phyloP scores from a whole-genome alignment of 306 rosid genomes.

The Phaseolus lunatus region DNA sequence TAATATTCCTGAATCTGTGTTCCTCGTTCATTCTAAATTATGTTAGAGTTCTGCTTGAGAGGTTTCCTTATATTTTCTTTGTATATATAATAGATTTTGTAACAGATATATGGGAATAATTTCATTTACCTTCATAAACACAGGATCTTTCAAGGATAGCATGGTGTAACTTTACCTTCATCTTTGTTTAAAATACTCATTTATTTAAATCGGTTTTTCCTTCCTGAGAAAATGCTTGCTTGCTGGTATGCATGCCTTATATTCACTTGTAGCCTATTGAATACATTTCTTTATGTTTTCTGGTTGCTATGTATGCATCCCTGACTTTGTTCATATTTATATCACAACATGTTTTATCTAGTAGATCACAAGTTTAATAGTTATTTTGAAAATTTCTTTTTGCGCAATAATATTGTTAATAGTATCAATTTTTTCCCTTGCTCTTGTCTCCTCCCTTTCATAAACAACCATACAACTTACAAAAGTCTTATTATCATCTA shows the following conservation, averaged over 20 bases:
- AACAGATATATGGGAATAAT: neutral
- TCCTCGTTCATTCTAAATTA: conserved; percentile 5
- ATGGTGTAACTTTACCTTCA: conserved; percentile 3
- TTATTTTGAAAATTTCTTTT: conserved; percentile 23
- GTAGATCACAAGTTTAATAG: conserved; percentile 5
- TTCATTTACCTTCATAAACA: neutral
- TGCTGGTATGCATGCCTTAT: conserved; percentile 6
- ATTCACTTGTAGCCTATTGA: conserved; percentile 19
- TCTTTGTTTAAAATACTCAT: conserved; percentile 2
- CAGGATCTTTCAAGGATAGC: neutral
- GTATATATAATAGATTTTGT: conserved; percentile 1
- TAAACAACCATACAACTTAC: conserved; percentile 23
- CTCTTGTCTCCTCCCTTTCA: conserved; percentile 23
- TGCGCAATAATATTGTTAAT: neutral
- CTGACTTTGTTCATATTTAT: conserved; percentile 8
- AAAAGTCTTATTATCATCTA: conserved; percentile 4
- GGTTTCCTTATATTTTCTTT: conserved; percentile 30
- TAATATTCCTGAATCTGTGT: neutral
- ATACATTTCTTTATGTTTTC: conserved; percentile 27
- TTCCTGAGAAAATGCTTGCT: conserved; percentile 1
- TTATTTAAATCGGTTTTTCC: conserved; percentile 13
- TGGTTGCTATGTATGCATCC: conserved; percentile 7
- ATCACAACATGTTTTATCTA: conserved; percentile 12
- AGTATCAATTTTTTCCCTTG: neutral
- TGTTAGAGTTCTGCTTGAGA: neutral